Evolutionary conservation across 139 green algal genomes (phyloP).

Genomic region (Volvox reticuliferus): DNA sequence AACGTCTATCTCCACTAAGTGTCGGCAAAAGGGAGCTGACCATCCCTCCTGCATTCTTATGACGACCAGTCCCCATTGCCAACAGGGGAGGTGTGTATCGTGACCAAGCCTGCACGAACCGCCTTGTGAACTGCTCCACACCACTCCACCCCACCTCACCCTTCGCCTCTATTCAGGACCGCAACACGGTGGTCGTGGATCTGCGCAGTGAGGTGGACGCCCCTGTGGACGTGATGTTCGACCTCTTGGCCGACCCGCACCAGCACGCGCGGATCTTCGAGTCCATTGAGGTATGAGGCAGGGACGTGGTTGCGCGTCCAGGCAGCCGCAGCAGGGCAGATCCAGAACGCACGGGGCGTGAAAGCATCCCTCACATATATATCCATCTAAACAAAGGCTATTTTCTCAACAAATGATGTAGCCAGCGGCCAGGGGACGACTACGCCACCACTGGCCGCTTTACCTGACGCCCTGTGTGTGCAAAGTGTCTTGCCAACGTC

Average conservation of each 20-base stretch:
- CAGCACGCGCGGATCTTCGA: slow-evolving; percentile 58
- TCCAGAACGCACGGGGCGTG: background rate
- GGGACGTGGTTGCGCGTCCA: background rate
- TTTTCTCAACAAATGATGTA: background rate
- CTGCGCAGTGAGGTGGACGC: slow-evolving; percentile 7
- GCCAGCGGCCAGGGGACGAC: too few species aligned
- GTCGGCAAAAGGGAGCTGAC: too few species aligned
- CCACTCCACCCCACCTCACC: background rate
- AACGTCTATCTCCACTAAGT: too few species aligned
- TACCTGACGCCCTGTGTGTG: background rate
- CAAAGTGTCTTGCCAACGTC: background rate
- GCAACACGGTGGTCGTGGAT: slow-evolving; percentile 7
- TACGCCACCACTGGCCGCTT: background rate
- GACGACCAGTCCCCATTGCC: background rate
- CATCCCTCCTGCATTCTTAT: background rate
- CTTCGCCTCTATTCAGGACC: background rate
- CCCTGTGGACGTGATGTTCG: slow-evolving; percentile 50
- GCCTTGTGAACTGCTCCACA: background rate
- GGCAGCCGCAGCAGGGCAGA: background rate
- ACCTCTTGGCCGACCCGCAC: slow-evolving; percentile 57
- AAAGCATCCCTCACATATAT: background rate
- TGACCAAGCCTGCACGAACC: too few species aligned
- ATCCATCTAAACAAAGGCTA: background rate
- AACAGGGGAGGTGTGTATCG: background rate
- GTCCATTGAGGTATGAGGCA: slow-evolving; percentile 56